These are phyloP conservation scores for Aspergillus awamori DNA, from an alignment of 2,329 filamentous ascomycete genomes.

Conservation along the genomic window DNA sequence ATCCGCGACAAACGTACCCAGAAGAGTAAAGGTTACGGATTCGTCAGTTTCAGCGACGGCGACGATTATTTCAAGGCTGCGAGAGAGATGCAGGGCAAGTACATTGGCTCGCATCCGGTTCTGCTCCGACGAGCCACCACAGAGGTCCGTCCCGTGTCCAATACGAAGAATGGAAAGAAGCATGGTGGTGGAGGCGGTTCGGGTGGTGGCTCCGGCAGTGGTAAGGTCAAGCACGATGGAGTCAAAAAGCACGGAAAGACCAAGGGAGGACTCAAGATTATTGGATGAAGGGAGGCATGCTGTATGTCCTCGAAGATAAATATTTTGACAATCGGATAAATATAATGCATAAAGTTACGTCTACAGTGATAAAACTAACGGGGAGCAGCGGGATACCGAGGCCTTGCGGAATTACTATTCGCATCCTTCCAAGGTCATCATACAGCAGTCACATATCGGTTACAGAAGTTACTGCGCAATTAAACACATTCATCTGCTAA, in stretches of 20 bases:
- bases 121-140: constrained; percentile 85
- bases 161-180: constrained; percentile 65
- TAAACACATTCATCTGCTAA: too few relatives aligned
- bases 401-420: too few relatives aligned
- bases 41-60: constrained; percentile 91
- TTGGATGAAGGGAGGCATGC: constrained; percentile 38
- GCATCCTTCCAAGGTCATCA: too few relatives aligned
- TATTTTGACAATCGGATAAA: too few relatives aligned
- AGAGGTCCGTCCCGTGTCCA: constrained; percentile 79
- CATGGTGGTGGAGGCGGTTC: constrained; percentile 36
- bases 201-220: constrained; percentile 34
- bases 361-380: too few relatives aligned
- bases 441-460: too few relatives aligned
- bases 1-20: constrained; percentile 93
- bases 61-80: constrained; percentile 97
- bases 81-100: constrained; percentile 98
- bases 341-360: too few relatives aligned
- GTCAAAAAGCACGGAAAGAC: constrained; percentile 51
- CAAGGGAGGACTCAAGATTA: constrained; percentile 48
- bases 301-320: background rate
- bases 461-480: too few relatives aligned
- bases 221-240: constrained; percentile 48
- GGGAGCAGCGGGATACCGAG: too few relatives aligned
- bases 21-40: constrained; percentile 95
- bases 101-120: constrained; percentile 96